Evolutionary conservation across 306 rosid genomes (phyloP), one percentile per base, ranked within the genome.

Genomic region (Prunus campanulata): DNA sequence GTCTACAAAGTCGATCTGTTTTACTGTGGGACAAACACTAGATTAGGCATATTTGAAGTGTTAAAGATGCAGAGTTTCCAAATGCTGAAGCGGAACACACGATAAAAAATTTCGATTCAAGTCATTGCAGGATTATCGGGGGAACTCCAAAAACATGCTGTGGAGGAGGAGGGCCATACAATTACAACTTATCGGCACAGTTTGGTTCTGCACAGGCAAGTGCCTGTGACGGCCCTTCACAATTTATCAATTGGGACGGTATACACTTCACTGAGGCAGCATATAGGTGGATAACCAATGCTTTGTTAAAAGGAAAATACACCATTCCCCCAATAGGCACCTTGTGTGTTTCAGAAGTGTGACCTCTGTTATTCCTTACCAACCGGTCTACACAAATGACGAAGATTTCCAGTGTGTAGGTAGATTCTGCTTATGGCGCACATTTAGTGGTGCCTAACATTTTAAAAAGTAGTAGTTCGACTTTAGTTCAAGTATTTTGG

Each of bases 131-230:
- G 68, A 44, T 1, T 72, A 39, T 22, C 11, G 56, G 56, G 24
- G 44, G 55, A 72, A 59, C 56, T 13, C 6, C 15, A 4, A 11
- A 59, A 57, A 42, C 56, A 16, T 57, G 77, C 16, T 72, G 68
- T 44, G 77, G 68, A 72, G 55, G 76, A 9, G 76, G 77, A 15
- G 77, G 77, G 11, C 39, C 67, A 44, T 72, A 57, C 77, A 72
- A 57, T 57, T 72, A 39, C 56, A 72, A 59, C 42, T 72, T 39
- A 44, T 57, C 67, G 11, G 76, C 67, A 9, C 16, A 39, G 42
- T 57, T 56, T 44, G 76, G 76, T 10, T 1, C 55, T 44, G 14
- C 8, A 15, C 10, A 42, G 25, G 77, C 77, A 42, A 72, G 54
- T 44, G 68, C 67, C 25, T 72, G 46, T 59, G 27, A 57, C 22